Conservation (phyloP, 2,329 filamentous ascomycete genomes). For the Aspergillus sp. region DNA sequence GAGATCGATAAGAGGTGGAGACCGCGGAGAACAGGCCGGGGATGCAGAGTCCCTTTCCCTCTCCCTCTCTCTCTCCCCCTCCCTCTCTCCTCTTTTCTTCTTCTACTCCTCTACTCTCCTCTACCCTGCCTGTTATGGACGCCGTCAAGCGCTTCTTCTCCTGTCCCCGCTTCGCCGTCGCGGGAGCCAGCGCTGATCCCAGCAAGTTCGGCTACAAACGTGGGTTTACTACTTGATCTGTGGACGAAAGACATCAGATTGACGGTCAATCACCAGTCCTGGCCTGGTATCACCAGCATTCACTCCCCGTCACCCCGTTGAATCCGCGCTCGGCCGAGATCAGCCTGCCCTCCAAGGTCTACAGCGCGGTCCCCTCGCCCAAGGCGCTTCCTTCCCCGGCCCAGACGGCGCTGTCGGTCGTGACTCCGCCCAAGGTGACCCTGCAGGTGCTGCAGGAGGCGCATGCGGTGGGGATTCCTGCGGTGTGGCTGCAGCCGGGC, state of each 20-base stretch:
- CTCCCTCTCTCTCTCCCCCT: not conserved
- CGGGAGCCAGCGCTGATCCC: slow-evolving; percentile 76
- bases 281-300: slow-evolving; percentile 73
- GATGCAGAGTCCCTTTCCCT: not conserved
- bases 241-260: not conserved
- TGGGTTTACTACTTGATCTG: slow-evolving; percentile 31
- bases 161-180: slow-evolving; percentile 72
- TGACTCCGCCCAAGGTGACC: slow-evolving; percentile 76
- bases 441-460: slow-evolving; percentile 67
- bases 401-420: slow-evolving; percentile 70
- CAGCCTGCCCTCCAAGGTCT: slow-evolving; percentile 48
- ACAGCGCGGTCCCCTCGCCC: slow-evolving; percentile 58
- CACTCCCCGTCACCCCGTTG: slow-evolving; percentile 68
- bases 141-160: slow-evolving; percentile 72
- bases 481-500: slow-evolving; percentile 86
- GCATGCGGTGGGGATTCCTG: slow-evolving; percentile 58
- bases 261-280: slow-evolving; percentile 53
- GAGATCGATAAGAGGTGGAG: slow-evolving; percentile 1
- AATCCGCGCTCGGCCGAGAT: slow-evolving; percentile 65
- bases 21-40: not conserved
- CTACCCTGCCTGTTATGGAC: slow-evolving; percentile 9
- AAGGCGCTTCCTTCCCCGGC: slow-evolving; percentile 55
- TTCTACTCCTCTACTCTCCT: slow-evolving; percentile 4
- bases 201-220: slow-evolving; percentile 84
- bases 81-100: not conserved